These are phyloP conservation scores for Ustulina deusta DNA, from an alignment of 2,329 filamentous ascomycete species.

Conservation along the genomic window DNA sequence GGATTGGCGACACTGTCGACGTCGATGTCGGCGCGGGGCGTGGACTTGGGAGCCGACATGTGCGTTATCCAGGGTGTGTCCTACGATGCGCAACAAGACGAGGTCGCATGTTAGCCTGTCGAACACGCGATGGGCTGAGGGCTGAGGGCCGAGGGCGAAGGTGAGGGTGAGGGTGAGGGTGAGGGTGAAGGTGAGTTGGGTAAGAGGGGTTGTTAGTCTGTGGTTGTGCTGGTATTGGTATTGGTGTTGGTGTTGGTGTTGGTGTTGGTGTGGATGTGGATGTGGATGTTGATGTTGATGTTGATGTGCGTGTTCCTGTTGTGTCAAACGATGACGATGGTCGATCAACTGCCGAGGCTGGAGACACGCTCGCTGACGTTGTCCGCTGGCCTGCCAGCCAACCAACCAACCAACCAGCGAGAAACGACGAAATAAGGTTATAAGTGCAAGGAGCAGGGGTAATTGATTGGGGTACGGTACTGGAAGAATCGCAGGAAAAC, in stretches of 20 bases:
- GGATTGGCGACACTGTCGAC: conserved; percentile 51
- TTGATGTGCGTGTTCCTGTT: not conserved
- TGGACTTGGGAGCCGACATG: conserved; percentile 61
- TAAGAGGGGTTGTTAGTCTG: not conserved
- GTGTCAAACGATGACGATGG: conserved; percentile 12
- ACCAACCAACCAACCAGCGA: conserved; percentile 5
- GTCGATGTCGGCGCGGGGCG: conserved; percentile 53
- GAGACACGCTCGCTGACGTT: conserved; percentile 6
- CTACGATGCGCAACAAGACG: conserved; percentile 45
- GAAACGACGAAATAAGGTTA: not conserved
- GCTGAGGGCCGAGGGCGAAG: too few relatives aligned
- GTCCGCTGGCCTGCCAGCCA: not conserved
- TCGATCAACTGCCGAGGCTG: conserved; percentile 29
- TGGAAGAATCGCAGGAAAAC: not conserved
- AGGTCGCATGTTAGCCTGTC: conserved; percentile 37
- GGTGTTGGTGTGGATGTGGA: not conserved
- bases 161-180: not conserved
- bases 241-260: not conserved
- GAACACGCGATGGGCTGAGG: too few relatives aligned
- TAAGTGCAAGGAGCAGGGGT: conserved; percentile 3
- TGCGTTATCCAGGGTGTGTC: conserved; percentile 66
- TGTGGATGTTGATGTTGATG: not conserved
- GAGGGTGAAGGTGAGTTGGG: not conserved
- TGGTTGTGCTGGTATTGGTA: not conserved
- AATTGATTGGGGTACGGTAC: conserved; percentile 1